Evolutionary conservation across 176 grass and related monocot species (phyloP).

Genomic region (Triticum urartu): DNA sequence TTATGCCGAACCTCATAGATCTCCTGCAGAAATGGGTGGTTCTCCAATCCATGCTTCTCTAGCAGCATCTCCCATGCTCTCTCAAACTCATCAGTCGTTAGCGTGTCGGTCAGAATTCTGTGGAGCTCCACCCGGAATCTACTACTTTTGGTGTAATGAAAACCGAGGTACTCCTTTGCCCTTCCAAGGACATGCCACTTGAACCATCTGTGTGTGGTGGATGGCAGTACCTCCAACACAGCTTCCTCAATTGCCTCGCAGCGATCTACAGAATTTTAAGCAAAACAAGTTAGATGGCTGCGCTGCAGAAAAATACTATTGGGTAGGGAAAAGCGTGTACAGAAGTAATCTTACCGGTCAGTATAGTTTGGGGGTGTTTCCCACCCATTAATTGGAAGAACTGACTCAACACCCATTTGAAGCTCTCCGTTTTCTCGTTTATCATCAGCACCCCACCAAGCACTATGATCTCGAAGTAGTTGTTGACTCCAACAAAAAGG

Average conservation of each 20-base stretch:
- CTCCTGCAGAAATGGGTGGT: not conserved
- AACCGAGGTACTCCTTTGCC: not conserved
- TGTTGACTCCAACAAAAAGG: conserved; percentile 17
- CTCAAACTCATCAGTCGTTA: conserved; percentile 12
- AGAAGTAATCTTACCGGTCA: not conserved
- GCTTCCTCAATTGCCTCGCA: not conserved
- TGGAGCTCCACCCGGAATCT: not conserved
- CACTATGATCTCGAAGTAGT: not conserved
- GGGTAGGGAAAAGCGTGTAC: not conserved
- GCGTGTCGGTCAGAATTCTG: not conserved
- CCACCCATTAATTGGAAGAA: not conserved
- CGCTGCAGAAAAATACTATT: not conserved
- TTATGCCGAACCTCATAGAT: conserved; percentile 3
- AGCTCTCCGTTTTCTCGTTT: not conserved
- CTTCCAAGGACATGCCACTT: not conserved
- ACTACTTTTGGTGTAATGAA: not conserved
- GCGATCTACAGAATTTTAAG: not conserved
- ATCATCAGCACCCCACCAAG: not conserved
- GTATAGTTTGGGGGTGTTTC: not conserved
- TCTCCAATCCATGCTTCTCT: not conserved
- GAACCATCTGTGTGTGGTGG: conserved; percentile 6
- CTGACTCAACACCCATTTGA: not conserved
- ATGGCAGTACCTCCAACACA: not conserved
- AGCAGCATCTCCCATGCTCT: conserved; percentile 4
- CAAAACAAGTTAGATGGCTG: not conserved